These are phyloP conservation scores for Stereum hirsutum DNA, from an alignment of 1,284 basidiomycete genomes.

Conservation along the genomic window DNA sequence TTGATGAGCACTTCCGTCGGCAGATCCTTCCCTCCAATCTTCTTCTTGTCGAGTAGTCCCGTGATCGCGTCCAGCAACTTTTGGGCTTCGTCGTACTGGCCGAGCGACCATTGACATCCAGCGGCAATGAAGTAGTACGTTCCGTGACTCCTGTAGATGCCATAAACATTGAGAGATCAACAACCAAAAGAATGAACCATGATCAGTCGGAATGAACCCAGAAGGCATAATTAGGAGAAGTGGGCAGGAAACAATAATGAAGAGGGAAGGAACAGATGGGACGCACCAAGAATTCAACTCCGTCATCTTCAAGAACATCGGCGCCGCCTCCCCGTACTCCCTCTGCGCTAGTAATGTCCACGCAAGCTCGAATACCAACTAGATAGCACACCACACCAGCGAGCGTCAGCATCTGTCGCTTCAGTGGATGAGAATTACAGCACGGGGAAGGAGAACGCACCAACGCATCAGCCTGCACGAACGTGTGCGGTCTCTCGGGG, in stretches of 20 bases:
- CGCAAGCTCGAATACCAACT: constrained; percentile 71
- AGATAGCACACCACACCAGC: background rate
- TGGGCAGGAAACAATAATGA: background rate
- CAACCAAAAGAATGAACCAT: no score
- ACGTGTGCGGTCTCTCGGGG: constrained; percentile 39
- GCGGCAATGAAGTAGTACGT: constrained; percentile 72
- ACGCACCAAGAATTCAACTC: constrained; percentile 60
- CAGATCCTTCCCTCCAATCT: constrained; percentile 56
- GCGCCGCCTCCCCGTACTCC: constrained; percentile 56
- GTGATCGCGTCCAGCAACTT: constrained; percentile 55
- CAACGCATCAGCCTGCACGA: constrained; percentile 64
- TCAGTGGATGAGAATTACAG: background rate
- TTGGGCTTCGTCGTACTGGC: constrained; percentile 44
- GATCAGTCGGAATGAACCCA: no score
- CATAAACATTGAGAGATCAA: no score
- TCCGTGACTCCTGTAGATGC: constrained; percentile 64
- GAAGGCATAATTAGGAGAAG: background rate
- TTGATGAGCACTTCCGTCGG: constrained; percentile 70
- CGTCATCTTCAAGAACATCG: constrained; percentile 54
- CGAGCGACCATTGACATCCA: constrained; percentile 51
- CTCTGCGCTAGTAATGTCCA: constrained; percentile 64
- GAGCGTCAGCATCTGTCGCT: background rate
- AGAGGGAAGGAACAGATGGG: background rate
- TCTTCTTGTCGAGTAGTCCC: constrained; percentile 44
- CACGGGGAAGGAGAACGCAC: constrained; percentile 25